Evolutionary conservation across 1,139 yeast species (phyloP), one percentile per base, ranked within the genome.

Genomic region (Keqinozyma sinolaborantium): DNA sequence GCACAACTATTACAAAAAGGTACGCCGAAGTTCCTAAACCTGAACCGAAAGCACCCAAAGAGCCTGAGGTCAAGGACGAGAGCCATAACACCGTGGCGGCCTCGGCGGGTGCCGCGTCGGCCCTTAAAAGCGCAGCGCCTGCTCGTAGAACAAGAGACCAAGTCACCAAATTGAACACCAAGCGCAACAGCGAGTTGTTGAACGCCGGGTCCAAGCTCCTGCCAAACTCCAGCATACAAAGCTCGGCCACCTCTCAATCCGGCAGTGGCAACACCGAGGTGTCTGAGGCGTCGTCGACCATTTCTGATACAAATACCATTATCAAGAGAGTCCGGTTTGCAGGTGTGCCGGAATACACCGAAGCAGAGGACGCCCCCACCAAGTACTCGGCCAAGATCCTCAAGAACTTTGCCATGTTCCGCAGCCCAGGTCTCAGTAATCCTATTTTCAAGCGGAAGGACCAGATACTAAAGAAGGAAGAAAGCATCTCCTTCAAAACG

Each of bases 361-460:
- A 65, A 25, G 75, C 68, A 7, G 82, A 76, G 46, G 82, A 76
- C 53, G 76, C 74, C 0, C 81, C 80, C 1, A 58, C 76, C 3
- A 63, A 60, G 30, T 71, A 69, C 38, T 56, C 75, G 24, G 63
- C 62, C 39, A 61, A 64, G 30, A 72, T 74, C 26, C 51, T 75
- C 32, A 63, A 68, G 57, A 69, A 67, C 38, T 69, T 69, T 50
- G 71, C 72, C 1, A 58, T 58, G 12, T 64, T 66, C 41, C 57
- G 58, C 35, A 39, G 53, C 5, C 64, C 67, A 4, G 31, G 40
- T 1, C 40, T 39, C 4, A 35, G 34, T 14, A 44, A 44, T 14
- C 53, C 56, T n/a, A 51, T 55, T 4, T 53, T 57, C 38, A 60
- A 50, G 40, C 58, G 58, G 45, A 64, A 69, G 42, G 78, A 73